Evolutionary conservation across 345 rosid genomes (phyloP), one percentile per base, ranked within the genome.

Genomic region (Arabidopsis suecica): DNA sequence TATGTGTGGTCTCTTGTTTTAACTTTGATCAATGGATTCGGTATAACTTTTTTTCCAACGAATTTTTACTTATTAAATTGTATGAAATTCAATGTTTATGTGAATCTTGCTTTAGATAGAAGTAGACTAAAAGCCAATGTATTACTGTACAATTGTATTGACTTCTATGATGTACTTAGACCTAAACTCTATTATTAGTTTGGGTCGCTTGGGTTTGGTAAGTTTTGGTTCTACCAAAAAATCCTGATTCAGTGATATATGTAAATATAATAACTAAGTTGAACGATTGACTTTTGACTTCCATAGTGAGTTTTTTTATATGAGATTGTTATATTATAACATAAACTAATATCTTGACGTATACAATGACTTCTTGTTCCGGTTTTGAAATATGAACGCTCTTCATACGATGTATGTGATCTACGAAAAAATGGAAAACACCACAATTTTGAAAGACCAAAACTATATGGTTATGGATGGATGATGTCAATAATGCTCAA

Each of bases 141-240:
- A 14, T 5, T 41, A 59, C 11, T 38, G 23, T 20, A 12, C 30
- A 66, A 37, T 8, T 65, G 11, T 40, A 16, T 25, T 61, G 49
- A 61, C 25, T 69, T 54, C 16, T 32, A 20, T 44, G 38, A 38
- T n/a, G 63, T 34, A 37, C 34, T 40, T 34, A 56, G 7, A 62
- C 59, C 71, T 69, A 76, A 69, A 16, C 53, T 63, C 54, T 48
- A 77, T 56, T 28, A 77, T 77, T 37, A 45, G 67, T 47, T 48
- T 16, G 18, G 18, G 18, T 55, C 49, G 18, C 59, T 76, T 70
- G 54, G 72, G 76, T 65, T 77, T 56, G 76, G 80, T 70, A 62
- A n/a, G 57, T 69, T 53, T 69, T 61, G 66, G 22, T 34, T 53
- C 40, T 70, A 77, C 42, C 68, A 33, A 64, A 22, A 16, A 9